Evolutionary conservation across 2,329 filamentous ascomycete species (phyloP).

Genomic region (Claviceps sp.): DNA sequence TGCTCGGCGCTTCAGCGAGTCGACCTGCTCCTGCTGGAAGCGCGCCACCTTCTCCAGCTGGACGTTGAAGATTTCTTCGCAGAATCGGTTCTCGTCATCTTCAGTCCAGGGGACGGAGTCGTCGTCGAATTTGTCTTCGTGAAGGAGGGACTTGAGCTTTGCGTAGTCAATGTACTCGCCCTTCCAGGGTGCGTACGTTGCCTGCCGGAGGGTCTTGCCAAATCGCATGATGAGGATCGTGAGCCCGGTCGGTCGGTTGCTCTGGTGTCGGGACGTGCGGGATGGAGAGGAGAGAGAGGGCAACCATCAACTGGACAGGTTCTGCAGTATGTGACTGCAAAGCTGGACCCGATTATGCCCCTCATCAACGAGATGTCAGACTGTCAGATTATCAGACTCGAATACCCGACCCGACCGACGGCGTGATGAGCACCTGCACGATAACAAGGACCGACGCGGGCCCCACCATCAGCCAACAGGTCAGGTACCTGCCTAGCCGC

Average conservation of each 20-base stretch:
- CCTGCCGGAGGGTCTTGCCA: slow-evolving; percentile 71
- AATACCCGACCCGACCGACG: too few relatives aligned
- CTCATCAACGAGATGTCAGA: too few relatives aligned
- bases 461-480: too few relatives aligned
- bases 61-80: slow-evolving; percentile 85
- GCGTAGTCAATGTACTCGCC: slow-evolving; percentile 91
- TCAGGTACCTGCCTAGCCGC: too few relatives aligned
- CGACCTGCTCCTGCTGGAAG: slow-evolving; percentile 74
- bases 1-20: slow-evolving; percentile 37
- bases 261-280: not conserved
- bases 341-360: too few relatives aligned
- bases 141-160: slow-evolving; percentile 80
- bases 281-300: not conserved
- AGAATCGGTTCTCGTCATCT: slow-evolving; percentile 84
- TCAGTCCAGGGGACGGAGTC: slow-evolving; percentile 72
- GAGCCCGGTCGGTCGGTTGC: not conserved
- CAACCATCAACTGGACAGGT: too few relatives aligned
- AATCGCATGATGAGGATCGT: slow-evolving; percentile 57
- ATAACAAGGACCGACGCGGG: too few relatives aligned
- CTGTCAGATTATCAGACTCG: too few relatives aligned
- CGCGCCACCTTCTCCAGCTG: slow-evolving; percentile 89
- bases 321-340: too few relatives aligned
- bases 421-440: too few relatives aligned
- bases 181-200: slow-evolving; percentile 78
- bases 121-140: slow-evolving; percentile 53